Percentiles rank a stretch among this genome's conserved stretches.
These are phyloP conservation scores for Camellia granthamiana DNA, from an alignment of 148 eudicot species.

Conservation along the genomic window DNA sequence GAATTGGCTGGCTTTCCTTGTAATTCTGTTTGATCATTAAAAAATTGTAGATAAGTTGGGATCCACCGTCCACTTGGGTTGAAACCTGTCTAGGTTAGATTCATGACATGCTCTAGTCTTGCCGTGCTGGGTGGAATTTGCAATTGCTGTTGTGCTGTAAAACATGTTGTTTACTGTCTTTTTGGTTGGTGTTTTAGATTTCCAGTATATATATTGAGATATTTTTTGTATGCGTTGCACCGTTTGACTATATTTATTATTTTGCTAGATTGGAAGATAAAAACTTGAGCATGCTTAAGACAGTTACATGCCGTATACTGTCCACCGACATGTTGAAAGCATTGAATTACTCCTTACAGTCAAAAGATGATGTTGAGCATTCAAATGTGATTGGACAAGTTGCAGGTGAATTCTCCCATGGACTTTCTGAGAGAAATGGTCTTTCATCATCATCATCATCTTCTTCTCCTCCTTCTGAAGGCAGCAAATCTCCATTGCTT, in stretches of 20 bases:
- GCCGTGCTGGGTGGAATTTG: background rate
- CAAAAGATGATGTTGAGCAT: conserved; percentile 28
- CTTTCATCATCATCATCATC: background rate
- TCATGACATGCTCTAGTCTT: background rate
- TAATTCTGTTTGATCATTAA: background rate
- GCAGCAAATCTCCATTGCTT: conserved; percentile 41
- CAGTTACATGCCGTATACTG: conserved; percentile 67
- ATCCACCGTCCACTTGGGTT: background rate
- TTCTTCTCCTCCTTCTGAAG: conserved; percentile 18
- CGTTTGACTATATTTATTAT: conserved; percentile 6
- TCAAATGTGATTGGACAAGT: conserved; percentile 16
- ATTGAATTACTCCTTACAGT: conserved; percentile 38
- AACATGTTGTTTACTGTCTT: too few relatives aligned
- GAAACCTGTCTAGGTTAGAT: background rate
- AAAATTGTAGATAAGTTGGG: background rate
- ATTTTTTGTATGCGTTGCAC: background rate
- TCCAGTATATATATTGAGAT: background rate
- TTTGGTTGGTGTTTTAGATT: background rate
- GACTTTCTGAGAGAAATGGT: conserved; percentile 17
- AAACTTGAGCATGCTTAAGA: conserved; percentile 57
- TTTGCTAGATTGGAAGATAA: conserved; percentile 47
- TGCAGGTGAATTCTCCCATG: conserved; percentile 19
- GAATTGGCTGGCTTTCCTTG: background rate
- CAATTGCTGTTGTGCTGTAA: background rate
- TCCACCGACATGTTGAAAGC: conserved; percentile 59